Base-by-base conservation (phyloP, 176 grass and related monocot species). In the Rhynchospora breviuscula region DNA sequence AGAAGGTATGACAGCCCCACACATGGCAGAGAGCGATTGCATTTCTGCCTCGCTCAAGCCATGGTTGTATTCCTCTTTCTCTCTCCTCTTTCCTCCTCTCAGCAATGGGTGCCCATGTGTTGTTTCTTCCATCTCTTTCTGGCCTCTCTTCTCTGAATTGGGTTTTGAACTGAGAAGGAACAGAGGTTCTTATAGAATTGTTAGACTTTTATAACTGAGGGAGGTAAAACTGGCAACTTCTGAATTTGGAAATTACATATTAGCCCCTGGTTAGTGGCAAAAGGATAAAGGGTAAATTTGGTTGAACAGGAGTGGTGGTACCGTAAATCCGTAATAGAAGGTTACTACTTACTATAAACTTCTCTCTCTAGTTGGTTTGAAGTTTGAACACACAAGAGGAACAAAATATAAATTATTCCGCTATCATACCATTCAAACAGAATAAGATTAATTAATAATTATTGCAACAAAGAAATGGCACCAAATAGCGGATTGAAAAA, bases 1-100 rank as follows among this genome's bases (percentile, higher is more conserved):
- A 2, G 92, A 86, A 57, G 94, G 94, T 81, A 97, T 85, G 63
- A 92, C 29, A 77, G 87, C 70, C 63, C 84, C 92, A 76, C 94
- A 97, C 49, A 97, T 88, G 87, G 90, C 90, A n/a, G 90, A 75
- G 31, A 92, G 83, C 1, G 87, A 67, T 45, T 90, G 79, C 90
- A 97, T 90, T 87, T 97, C 89, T 23, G 21, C 18, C 10, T 85
- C 65, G 10, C 46, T 83, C 40, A 97, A 83, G 7, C 90, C 90
- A 76, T 97, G 94, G 79, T 79, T 80, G 85, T 94, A 94, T 43
- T 48, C 48, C 19, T 67, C 88, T 29, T 86, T 88, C 78, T 72
- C 70, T 67, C 79, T 51, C 29, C 85, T 86, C 85, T 81, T 81
- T 65, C 78, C 56, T 59, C 86, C 73, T 47, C 77, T 80, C 57